A percentile compares a stretch with the other conserved stretches of the same genome.
phyloP scores from a whole-genome alignment of 768 basidiomycete genomes.

The Phanerodontia chrysosporium region DNA sequence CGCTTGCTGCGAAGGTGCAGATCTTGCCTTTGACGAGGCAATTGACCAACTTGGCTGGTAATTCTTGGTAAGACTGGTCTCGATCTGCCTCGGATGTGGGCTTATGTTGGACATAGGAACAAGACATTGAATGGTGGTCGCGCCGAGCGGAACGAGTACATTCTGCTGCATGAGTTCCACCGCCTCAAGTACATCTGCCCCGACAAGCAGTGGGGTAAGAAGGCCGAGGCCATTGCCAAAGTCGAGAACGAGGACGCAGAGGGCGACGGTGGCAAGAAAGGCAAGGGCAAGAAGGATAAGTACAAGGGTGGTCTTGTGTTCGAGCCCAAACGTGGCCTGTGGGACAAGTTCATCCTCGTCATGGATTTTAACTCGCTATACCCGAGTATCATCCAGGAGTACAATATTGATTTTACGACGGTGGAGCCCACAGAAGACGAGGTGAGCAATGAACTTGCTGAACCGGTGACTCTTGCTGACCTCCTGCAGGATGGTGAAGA shows the following conservation, averaged over 20 bases:
- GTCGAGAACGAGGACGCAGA: slow-evolving; percentile 51
- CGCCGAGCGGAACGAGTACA: slow-evolving; percentile 98
- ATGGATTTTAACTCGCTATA: slow-evolving; percentile 99
- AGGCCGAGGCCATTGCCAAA: slow-evolving; percentile 44
- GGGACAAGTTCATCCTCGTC: slow-evolving; percentile 95
- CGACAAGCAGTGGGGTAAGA: slow-evolving; percentile 88
- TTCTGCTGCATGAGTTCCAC: slow-evolving; percentile 97
- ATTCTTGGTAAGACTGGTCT: slow-evolving; percentile 70
- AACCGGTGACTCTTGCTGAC: neutral
- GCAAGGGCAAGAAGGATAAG: slow-evolving; percentile 82
- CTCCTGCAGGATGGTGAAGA: slow-evolving; percentile 58
- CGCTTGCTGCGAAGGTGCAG: slow-evolving; percentile 90
- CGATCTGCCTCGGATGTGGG: no score
- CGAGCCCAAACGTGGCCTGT: slow-evolving; percentile 91
- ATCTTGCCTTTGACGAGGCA: slow-evolving; percentile 90
- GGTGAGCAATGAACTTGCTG: slow-evolving; percentile 24
- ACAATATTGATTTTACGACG: slow-evolving; percentile 98
- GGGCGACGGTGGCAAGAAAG: slow-evolving; percentile 36
- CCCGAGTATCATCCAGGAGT: slow-evolving; percentile 99
- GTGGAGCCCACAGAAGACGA: slow-evolving; percentile 68
- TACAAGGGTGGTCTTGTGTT: slow-evolving; percentile 99
- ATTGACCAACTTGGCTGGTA: slow-evolving; percentile 92
- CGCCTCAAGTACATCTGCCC: slow-evolving; percentile 93
- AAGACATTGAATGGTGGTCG: slow-evolving; percentile 96
- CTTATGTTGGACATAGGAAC: slow-evolving; percentile 55